phyloP scores from a whole-genome alignment of 2,329 filamentous ascomycete species.

The Microcera coccophila region DNA sequence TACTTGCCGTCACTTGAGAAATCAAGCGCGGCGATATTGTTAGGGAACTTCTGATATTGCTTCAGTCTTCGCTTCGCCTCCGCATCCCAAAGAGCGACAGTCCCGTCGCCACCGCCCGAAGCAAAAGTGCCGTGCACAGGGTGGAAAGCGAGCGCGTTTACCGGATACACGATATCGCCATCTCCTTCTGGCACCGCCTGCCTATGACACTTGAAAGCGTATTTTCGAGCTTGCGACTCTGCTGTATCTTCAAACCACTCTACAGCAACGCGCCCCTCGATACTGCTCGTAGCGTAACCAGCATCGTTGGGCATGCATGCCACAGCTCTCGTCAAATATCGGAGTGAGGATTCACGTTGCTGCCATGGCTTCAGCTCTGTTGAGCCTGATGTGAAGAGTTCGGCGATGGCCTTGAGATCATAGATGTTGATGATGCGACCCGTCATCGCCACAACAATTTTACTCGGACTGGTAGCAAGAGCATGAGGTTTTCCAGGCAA shows the following conservation, averaged over 20 bases:
- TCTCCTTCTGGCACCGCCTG: conserved; percentile 62
- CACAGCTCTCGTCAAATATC: conserved; percentile 91
- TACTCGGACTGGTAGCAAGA: conserved; percentile 69
- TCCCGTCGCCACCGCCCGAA: conserved; percentile 82
- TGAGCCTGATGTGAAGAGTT: conserved; percentile 45
- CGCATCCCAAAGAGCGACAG: conserved; percentile 91
- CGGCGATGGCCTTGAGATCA: conserved; percentile 67
- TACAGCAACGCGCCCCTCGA: conserved; percentile 92
- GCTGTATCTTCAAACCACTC: conserved; percentile 94
- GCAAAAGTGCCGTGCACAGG: conserved; percentile 80
- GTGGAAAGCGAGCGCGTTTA: conserved; percentile 87
- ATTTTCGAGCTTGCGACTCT: conserved; percentile 87
- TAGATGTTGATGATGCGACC: conserved; percentile 93
- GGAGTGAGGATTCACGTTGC: conserved; percentile 85
- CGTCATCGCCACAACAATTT: conserved; percentile 93
- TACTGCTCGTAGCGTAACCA: conserved; percentile 87
- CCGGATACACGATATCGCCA: conserved; percentile 82
- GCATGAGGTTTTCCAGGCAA: conserved; percentile 89
- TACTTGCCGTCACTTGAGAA: conserved; percentile 76
- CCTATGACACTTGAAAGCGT: conserved; percentile 97
- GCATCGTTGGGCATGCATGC: conserved; percentile 96
- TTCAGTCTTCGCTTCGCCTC: conserved; percentile 84
- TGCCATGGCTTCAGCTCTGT: conserved; percentile 75
- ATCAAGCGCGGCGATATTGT: conserved; percentile 71
- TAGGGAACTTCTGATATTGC: conserved; percentile 80